Conservation (phyloP, 2,329 filamentous ascomycete species). For the Stagonosporopsis chrysanthemi region DNA sequence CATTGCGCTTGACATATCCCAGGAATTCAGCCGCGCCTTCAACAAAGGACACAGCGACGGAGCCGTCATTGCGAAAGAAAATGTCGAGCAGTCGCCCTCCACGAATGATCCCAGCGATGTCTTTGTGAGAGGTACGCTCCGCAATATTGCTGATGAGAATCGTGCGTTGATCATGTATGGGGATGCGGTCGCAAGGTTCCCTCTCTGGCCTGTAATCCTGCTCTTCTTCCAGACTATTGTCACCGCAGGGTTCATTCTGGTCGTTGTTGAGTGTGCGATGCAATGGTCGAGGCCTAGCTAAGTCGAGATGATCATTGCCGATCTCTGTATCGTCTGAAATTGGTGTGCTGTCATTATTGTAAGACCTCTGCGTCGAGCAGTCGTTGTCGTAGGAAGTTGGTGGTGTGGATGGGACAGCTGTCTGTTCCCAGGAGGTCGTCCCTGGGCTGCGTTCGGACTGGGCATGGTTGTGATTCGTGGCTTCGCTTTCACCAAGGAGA, state of each 20-base stretch:
- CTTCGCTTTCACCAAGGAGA: slow-evolving; percentile 43
- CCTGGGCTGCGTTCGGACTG: slow-evolving; percentile 26
- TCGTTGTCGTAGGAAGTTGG: slow-evolving; percentile 11
- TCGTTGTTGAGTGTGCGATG: slow-evolving; percentile 29
- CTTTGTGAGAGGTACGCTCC: slow-evolving; percentile 67
- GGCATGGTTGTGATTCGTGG: slow-evolving; percentile 23
- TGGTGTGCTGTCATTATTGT: slow-evolving; percentile 15
- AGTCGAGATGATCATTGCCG: slow-evolving; percentile 25
- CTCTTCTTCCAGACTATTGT: slow-evolving; percentile 28
- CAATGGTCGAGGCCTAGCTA: slow-evolving; percentile 20
- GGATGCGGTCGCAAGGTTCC: slow-evolving; percentile 24
- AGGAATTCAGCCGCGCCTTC: slow-evolving; percentile 67
- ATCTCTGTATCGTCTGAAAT: slow-evolving; percentile 32
- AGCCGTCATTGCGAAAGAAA: slow-evolving; percentile 67
- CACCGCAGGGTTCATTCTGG: slow-evolving; percentile 27
- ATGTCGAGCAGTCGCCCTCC: slow-evolving; percentile 77
- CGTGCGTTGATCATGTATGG: slow-evolving; percentile 59
- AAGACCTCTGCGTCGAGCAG: slow-evolving; percentile 7
- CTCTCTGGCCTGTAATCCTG: slow-evolving; percentile 11
- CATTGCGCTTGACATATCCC: slow-evolving; percentile 68
- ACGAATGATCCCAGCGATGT: slow-evolving; percentile 70
- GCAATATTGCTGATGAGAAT: slow-evolving; percentile 70
- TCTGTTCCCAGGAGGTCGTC: slow-evolving; percentile 21
- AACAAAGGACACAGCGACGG: slow-evolving; percentile 74
- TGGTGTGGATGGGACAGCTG: slow-evolving; percentile 20